These are phyloP conservation scores for Farysia itapuensis DNA, from an alignment of 1,284 basidiomycete species.

Conservation along the genomic window DNA sequence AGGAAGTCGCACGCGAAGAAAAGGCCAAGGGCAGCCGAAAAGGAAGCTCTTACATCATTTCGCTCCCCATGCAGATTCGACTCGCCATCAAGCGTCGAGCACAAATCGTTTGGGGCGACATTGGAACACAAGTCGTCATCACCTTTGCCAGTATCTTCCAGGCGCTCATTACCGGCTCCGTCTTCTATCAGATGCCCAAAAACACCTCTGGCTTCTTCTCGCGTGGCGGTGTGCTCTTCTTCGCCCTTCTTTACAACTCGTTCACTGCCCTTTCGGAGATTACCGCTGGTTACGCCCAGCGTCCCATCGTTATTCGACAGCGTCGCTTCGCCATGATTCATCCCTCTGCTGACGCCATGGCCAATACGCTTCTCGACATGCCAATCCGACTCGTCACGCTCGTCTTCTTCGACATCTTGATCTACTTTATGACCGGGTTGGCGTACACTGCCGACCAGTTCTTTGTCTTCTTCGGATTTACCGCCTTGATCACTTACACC, in stretches of 20 bases:
- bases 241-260: conserved; percentile 60
- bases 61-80: conserved; percentile 64
- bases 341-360: conserved; percentile 42
- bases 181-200: conserved; percentile 70
- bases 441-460: conserved; percentile 35
- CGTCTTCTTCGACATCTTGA: conserved; percentile 34
- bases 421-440: conserved; percentile 53
- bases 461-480: conserved; percentile 42
- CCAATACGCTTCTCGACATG: conserved; percentile 46
- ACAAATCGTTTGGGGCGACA: conserved; percentile 71
- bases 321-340: conserved; percentile 45
- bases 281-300: conserved; percentile 37
- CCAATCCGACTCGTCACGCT: conserved; percentile 39
- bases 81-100: conserved; percentile 69
- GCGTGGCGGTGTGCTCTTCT: conserved; percentile 68
- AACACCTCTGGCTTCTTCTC: conserved; percentile 74
- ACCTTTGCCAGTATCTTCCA: conserved; percentile 62
- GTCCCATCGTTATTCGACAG: conserved; percentile 51
- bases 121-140: conserved; percentile 60
- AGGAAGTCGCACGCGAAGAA: conserved; percentile 21
- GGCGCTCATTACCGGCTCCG: conserved; percentile 74
- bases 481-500: conserved; percentile 30
- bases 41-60: conserved; percentile 40
- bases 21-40: conserved; percentile 29
- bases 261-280: conserved; percentile 61